Conservation (phyloP, 2,329 filamentous ascomycete species). For the Bipolaris cookei region DNA sequence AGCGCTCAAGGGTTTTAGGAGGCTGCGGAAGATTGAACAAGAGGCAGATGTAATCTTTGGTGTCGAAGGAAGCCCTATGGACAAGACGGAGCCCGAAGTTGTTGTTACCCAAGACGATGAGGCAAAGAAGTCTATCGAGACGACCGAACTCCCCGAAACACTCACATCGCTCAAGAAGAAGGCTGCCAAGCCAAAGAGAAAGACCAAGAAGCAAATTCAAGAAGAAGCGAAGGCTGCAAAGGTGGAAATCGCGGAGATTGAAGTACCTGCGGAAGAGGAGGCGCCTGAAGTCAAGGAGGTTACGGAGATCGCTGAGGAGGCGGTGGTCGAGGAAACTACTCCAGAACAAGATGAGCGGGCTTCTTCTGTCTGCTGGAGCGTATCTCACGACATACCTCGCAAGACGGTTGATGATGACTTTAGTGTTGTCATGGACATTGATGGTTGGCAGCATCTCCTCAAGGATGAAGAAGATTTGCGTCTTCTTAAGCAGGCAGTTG, state of each 20-base stretch:
- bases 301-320: constrained; percentile 29
- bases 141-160: constrained; percentile 44
- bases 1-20: constrained; percentile 60
- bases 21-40: constrained; percentile 78
- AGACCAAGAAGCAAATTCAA: constrained; percentile 77
- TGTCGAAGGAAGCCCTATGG: constrained; percentile 54
- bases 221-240: constrained; percentile 56
- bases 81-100: constrained; percentile 47
- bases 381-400: constrained; percentile 64
- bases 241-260: constrained; percentile 51
- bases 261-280: constrained; percentile 37
- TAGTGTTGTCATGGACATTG: constrained; percentile 68
- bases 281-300: constrained; percentile 54
- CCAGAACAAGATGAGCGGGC: constrained; percentile 50
- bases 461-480: constrained; percentile 72
- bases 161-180: constrained; percentile 38
- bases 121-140: constrained; percentile 45
- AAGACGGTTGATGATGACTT: constrained; percentile 72
- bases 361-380: constrained; percentile 66
- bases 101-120: constrained; percentile 54
- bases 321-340: constrained; percentile 38
- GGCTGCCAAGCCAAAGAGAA: constrained; percentile 69
- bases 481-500: constrained; percentile 61
- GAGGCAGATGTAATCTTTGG: constrained; percentile 76
- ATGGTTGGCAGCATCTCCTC: constrained; percentile 71